Evolutionary conservation across 2,329 filamentous ascomycete species (phyloP).

Genomic region (Paecilomyces sp.): DNA sequence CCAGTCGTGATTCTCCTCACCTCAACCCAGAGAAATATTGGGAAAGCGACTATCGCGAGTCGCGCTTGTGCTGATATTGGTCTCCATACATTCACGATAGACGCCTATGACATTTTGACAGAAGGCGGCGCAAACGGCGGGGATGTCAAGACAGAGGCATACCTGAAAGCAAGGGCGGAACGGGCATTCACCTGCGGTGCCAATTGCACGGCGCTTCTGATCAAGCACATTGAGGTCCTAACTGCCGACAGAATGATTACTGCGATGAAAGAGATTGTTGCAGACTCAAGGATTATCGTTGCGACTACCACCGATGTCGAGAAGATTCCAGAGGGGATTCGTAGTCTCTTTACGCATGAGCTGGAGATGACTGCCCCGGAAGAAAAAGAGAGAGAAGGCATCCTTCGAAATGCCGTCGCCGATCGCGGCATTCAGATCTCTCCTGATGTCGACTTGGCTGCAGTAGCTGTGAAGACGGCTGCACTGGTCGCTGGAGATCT

Average conservation of each 20-base stretch:
- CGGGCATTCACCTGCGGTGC: constrained; percentile 82
- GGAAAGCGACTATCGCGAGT: constrained; percentile 72
- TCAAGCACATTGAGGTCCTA: constrained; percentile 83
- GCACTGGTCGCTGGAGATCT: constrained; percentile 91
- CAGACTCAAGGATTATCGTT: constrained; percentile 73
- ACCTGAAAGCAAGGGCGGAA: constrained; percentile 79
- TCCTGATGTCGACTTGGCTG: constrained; percentile 72
- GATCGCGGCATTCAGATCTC: constrained; percentile 71
- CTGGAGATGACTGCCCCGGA: constrained; percentile 90
- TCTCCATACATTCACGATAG: constrained; percentile 79
- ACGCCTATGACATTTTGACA: constrained; percentile 90
- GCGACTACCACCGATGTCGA: constrained; percentile 94
- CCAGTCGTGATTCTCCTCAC: constrained; percentile 81
- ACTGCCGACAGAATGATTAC: constrained; percentile 85
- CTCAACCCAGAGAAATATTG: constrained; percentile 88
- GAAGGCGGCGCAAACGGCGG: constrained; percentile 79
- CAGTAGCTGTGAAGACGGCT: constrained; percentile 89
- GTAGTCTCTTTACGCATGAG: constrained; percentile 90
- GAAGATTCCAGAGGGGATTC: constrained; percentile 82
- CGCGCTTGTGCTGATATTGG: constrained; percentile 82
- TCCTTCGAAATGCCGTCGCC: constrained; percentile 70
- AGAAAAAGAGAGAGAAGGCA: constrained; percentile 83
- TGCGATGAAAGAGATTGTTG: constrained; percentile 74
- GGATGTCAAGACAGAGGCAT: constrained; percentile 90
- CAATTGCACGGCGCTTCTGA: constrained; percentile 73